Percentiles rank a stretch among this genome's conserved stretches.
Conservation (phyloP, 1,284 basidiomycete species). For the Sparassis latifolia region DNA sequence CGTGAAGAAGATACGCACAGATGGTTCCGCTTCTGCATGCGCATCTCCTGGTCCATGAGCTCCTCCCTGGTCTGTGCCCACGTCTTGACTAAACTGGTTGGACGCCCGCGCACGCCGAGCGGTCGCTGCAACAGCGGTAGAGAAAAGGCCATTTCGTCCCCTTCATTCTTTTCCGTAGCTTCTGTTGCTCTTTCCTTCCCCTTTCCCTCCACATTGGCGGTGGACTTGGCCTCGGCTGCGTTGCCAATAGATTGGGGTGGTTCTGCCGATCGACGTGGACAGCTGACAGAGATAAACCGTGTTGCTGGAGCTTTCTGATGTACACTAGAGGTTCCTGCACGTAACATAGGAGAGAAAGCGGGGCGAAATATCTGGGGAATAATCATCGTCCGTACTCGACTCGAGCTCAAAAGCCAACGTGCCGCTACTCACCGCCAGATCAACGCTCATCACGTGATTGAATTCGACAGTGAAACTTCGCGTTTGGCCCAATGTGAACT, state of each 20-base stretch:
- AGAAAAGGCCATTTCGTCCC: constrained; percentile 18
- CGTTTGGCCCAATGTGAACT: too few species aligned
- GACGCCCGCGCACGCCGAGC: constrained; percentile 63
- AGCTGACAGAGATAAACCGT: constrained; percentile 5
- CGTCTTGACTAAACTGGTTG: constrained; percentile 48
- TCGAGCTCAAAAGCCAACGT: too few species aligned
- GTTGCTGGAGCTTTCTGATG: too few species aligned
- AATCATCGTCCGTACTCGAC: too few species aligned
- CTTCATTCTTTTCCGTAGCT: not conserved
- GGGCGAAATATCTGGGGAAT: too few species aligned
- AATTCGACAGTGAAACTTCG: too few species aligned
- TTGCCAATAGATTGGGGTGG: not conserved
- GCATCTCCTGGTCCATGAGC: constrained; percentile 65
- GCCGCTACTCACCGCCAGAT: too few species aligned
- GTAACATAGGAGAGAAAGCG: too few species aligned
- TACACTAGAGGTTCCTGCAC: too few species aligned
- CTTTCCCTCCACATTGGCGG: constrained; percentile 2
- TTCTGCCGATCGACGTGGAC: not conserved
- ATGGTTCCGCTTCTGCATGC: constrained; percentile 68
- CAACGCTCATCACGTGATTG: too few species aligned
- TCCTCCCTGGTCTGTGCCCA: constrained; percentile 67
- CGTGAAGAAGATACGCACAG: constrained; percentile 44
- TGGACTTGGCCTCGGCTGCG: not conserved
- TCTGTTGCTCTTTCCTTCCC: constrained; percentile 9
- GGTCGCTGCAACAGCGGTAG: constrained; percentile 64